Evolutionary conservation across 345 rosid species (phyloP).

Genomic region (Sonneratia alba): DNA sequence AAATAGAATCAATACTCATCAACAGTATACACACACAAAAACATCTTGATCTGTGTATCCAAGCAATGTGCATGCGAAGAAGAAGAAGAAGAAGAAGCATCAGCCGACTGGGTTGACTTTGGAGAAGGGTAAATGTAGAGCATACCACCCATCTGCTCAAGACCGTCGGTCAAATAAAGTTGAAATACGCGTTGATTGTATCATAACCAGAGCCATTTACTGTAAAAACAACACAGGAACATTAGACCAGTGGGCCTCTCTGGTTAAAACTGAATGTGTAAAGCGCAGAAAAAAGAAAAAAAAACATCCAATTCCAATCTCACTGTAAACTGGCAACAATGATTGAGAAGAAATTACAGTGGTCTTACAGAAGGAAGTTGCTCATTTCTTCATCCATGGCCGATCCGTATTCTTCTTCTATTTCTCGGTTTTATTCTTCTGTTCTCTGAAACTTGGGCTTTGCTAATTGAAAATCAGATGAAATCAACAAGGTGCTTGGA

Average conservation of each 20-base stretch:
- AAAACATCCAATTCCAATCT: background rate
- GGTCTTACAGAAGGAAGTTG: background rate
- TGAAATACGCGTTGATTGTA: background rate
- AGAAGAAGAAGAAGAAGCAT: no score
- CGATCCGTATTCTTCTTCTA: background rate
- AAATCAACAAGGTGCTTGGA: no score
- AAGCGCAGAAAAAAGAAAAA: background rate
- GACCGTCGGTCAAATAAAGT: background rate
- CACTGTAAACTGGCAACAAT: background rate
- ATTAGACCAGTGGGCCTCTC: background rate
- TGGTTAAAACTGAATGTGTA: no score
- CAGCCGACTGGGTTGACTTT: background rate
- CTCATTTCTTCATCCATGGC: background rate
- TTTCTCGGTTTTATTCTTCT: no score
- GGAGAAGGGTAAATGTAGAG: background rate
- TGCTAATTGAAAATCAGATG: no score
- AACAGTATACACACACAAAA: no score
- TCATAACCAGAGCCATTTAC: background rate
- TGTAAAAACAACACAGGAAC: background rate
- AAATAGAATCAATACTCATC: background rate
- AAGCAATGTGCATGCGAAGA: background rate
- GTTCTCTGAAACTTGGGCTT: no score
- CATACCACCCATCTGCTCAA: background rate
- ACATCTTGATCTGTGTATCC: background rate
- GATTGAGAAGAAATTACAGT: background rate